Percentiles rank a stretch among this genome's conserved stretches.
These are phyloP conservation scores for Zelonia costaricensis DNA, from an alignment of 208 protist species.

Conservation along the genomic window DNA sequence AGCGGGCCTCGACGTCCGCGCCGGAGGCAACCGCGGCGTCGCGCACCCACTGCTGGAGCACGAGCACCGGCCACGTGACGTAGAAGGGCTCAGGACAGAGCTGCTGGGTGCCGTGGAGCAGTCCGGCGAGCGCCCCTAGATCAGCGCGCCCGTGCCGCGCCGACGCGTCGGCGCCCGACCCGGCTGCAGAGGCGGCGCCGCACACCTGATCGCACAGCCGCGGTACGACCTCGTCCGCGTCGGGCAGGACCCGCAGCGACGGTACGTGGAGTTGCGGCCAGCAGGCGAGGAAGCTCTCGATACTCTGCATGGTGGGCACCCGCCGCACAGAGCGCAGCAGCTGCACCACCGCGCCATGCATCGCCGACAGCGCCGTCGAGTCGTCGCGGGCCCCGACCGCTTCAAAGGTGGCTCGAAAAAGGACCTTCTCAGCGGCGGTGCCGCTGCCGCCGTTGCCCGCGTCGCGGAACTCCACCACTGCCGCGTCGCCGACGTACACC, in stretches of 20 bases:
- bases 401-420: constrained; percentile 1
- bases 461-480: background rate
- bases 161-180: background rate
- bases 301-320: constrained; percentile 22
- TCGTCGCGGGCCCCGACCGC: background rate
- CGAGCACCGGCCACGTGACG: constrained; percentile 12
- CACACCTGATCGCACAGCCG: constrained; percentile 3
- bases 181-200: background rate
- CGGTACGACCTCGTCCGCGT: constrained; percentile 7
- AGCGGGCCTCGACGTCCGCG: no score
- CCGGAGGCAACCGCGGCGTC: background rate
- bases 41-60: constrained; percentile 15
- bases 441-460: no score
- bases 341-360: constrained; percentile 13
- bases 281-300: constrained; percentile 4
- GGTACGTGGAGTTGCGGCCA: constrained; percentile 29
- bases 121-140: background rate
- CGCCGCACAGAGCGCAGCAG: constrained; percentile 21
- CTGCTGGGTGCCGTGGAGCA: background rate
- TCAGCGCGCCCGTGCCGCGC: background rate
- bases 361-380: no score
- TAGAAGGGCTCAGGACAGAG: background rate
- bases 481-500: background rate
- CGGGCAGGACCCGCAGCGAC: constrained; percentile 12
- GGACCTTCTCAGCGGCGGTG: background rate